phyloP scores from a whole-genome alignment of 306 rosid genomes.

The Vigna hirtella region DNA sequence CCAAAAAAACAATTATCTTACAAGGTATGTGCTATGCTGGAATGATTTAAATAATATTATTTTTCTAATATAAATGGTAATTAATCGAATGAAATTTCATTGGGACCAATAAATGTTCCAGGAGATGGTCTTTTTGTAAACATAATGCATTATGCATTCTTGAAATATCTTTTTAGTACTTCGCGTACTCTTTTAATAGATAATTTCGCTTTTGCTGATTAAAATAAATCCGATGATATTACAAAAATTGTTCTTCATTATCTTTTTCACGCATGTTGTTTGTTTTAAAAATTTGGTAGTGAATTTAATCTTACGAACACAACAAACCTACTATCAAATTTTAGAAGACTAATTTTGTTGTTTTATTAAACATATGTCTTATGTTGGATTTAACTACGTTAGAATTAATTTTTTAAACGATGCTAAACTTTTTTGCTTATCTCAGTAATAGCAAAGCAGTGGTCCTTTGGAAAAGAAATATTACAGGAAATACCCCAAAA shows the following conservation, averaged over 20 bases:
- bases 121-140: neutral
- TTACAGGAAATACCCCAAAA: conserved; percentile 11
- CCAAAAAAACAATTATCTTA: too few species aligned
- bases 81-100: neutral
- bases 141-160: neutral
- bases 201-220: neutral
- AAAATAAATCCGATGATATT: neutral
- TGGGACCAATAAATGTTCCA: neutral
- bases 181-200: neutral
- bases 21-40: too few species aligned
- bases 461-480: neutral
- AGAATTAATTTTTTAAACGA: neutral
- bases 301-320: neutral
- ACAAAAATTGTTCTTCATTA: neutral
- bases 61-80: neutral
- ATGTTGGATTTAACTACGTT: neutral
- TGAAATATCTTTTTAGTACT: neutral
- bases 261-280: neutral
- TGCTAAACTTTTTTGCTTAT: neutral
- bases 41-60: too few species aligned
- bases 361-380: neutral
- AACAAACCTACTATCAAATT: neutral
- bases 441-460: conserved; percentile 2
- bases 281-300: neutral
- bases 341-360: neutral